Evolutionary conservation across 441 rosid species (phyloP), one percentile per base, ranked within the genome.

Genomic region (Raphanus hybrid): DNA sequence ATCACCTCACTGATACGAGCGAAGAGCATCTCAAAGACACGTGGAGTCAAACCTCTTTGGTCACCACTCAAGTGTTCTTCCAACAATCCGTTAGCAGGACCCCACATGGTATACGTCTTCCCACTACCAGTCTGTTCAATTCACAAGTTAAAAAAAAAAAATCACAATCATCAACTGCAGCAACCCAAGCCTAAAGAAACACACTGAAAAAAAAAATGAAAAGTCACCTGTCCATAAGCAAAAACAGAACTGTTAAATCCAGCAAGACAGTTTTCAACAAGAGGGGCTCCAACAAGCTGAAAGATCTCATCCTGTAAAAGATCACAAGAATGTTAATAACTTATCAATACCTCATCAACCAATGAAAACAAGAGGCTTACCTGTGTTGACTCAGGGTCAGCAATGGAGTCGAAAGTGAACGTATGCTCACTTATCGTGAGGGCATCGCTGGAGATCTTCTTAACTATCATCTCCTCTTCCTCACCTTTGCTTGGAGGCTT

Each of bases 231-330:
- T 74, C 99, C 99, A 64, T 94, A 97, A 32, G 99, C 99, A 85
- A 97, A 97, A 10, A 97, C 97, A 50, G 99, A 97, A 82, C 99
- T 97, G 80, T 97, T 97, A 75, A 97, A 97, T 58, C 99, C 99
- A 27, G 99, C 97, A 23, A 97, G 83, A 84, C 99, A 97, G 75
- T 97, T 97, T 76, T 97, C 99, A 7, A 97, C 99, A 0, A 97
- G 91, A 70, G 99, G 98, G 14, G 82, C 89, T 65, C 99, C 99
- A 12, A 94, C 90, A 45, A 88, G 95, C 87, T 91, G 85, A 80
- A 92, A 97, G 34, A 97, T 87, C 67, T 94, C 99, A 57, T 84
- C 69, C 99, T 97, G 92, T 10, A 39, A 71, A 72, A 58, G 35
- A 64, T 55, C 14, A 70, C 76, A 34, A 20, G 7, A 35, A 67